A percentile compares a stretch with the other conserved stretches of the same genome.
Conservation (phyloP, 495 filamentous ascomycete genomes). For the Schizothecium vesticola region DNA sequence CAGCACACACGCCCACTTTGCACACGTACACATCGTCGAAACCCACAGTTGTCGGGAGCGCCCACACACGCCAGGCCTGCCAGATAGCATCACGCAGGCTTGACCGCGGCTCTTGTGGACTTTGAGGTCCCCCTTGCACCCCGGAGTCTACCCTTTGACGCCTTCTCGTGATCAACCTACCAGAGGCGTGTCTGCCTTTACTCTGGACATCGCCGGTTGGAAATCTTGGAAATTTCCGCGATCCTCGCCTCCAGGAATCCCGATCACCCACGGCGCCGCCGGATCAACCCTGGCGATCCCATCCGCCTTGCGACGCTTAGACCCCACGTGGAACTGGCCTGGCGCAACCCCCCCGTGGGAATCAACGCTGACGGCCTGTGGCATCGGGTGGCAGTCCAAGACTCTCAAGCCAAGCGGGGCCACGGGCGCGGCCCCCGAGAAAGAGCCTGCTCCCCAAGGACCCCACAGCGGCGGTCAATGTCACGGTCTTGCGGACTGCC, state of each 20-base stretch:
- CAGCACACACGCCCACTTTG: conserved; percentile 11
- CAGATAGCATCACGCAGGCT: background rate
- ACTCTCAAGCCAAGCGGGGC: conserved; percentile 28
- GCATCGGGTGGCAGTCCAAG: conserved; percentile 13
- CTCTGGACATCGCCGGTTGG: no score
- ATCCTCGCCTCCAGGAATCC: background rate
- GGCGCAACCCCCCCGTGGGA: conserved; percentile 16
- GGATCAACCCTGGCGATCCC: conserved; percentile 30
- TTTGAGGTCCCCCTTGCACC: no score
- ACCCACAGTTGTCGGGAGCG: background rate
- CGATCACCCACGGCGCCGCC: background rate
- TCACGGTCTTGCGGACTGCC: conserved; percentile 43
- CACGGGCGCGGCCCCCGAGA: conserved; percentile 24
- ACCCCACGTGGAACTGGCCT: conserved; percentile 24
- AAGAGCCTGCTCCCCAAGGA: conserved; percentile 13
- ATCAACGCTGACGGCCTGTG: conserved; percentile 14
- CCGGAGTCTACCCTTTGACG: no score
- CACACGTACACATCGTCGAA: conserved; percentile 21
- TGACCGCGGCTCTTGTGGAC: no score
- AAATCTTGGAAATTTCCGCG: no score
- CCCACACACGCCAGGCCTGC: conserved; percentile 2
- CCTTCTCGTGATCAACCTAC: no score
- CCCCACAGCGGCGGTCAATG: conserved; percentile 44
- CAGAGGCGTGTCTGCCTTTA: no score
- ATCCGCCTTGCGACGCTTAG: conserved; percentile 21